Base-by-base conservation (phyloP, 768 basidiomycete genomes). In the Boletus huronensis region DNA sequence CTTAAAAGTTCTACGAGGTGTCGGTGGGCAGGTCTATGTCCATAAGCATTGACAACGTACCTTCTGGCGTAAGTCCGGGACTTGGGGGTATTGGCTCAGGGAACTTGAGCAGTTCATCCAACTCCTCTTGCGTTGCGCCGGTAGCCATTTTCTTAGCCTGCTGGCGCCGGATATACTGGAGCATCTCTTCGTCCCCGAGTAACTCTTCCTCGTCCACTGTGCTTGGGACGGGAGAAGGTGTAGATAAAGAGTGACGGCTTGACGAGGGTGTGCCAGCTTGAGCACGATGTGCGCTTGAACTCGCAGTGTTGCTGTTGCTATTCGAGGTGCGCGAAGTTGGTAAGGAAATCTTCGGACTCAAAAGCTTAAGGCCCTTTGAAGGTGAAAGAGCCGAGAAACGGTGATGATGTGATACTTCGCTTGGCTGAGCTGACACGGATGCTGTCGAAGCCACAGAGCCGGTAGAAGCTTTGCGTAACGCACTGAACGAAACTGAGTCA, bases 171-270 rank as follows among this genome's bases (percentile, higher is more conserved):
- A 98, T 90, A 71, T 96, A 99, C 54, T 89, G 87, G 65, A 90
- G 72, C 97, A 99, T 99, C 74, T 99, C 97, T 57, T 97, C 94
- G 66, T 99, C 97, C 16, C 91, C 97, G 17, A 89, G 73, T 7
- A 88, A 48, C 68, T 95, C 91, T 58, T 95, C 93, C 55, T 95
- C 94, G 54, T 92, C 92, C 3, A 89, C 76, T 3, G 81, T 76
- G 60, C 83, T 85, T 26, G 87, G 86, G 6, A 81, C 83, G 0
- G 94, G 93, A 2, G 94, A 96, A 3, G 92, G 90, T 2, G 90
- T 91, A 5, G 88, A 92, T 23, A 87, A 70, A 21, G 88, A 88
- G 55, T 88, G 84, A 34, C 87, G 80, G 63, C 85, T 87, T 4
- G 84, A 82, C 1, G 88, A 84, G 14, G 87, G 87, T 2, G 88